These are phyloP conservation scores for Groenewaldozyma salmanticensis DNA, from an alignment of 805 yeast genomes.

Conservation along the genomic window DNA sequence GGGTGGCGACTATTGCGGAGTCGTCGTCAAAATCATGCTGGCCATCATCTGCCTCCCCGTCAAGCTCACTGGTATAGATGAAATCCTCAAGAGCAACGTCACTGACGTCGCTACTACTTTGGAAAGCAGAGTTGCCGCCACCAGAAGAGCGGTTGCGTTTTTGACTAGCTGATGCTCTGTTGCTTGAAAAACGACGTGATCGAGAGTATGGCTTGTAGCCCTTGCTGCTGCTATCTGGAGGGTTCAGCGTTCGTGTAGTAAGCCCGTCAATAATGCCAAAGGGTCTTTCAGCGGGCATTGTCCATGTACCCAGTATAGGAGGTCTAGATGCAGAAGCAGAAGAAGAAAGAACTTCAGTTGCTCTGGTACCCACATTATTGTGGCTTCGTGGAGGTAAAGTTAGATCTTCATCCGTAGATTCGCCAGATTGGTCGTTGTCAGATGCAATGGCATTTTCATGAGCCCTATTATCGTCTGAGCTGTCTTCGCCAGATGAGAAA, in stretches of 20 bases:
- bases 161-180: slow-evolving; percentile 4
- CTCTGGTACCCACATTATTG: slow-evolving; percentile 58
- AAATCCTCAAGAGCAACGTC: slow-evolving; percentile 66
- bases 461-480: slow-evolving; percentile 17
- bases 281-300: slow-evolving; percentile 64
- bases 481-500: slow-evolving; percentile 37
- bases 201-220: slow-evolving; percentile 2
- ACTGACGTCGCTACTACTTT: slow-evolving; percentile 29
- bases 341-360: slow-evolving; percentile 88
- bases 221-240: slow-evolving; percentile 26
- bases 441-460: slow-evolving; percentile 5
- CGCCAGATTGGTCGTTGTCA: slow-evolving; percentile 44
- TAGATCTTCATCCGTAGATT: slow-evolving; percentile 91
- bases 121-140: slow-evolving; percentile 8
- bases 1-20: slow-evolving; percentile 21
- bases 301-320: slow-evolving; percentile 90
- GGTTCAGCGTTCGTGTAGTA: slow-evolving; percentile 72
- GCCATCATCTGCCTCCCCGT: slow-evolving; percentile 37
- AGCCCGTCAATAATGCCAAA: slow-evolving; percentile 93
- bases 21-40: slow-evolving; percentile 21
- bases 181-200: slow-evolving; percentile 11
- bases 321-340: slow-evolving; percentile 80
- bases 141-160: slow-evolving; percentile 13
- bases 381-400: slow-evolving; percentile 63
- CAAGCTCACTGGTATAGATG: slow-evolving; percentile 77